Evolutionary conservation across 2,329 filamentous ascomycete species (phyloP), one percentile per base, ranked within the genome.

Genomic region (Stachybotrys echinatus): DNA sequence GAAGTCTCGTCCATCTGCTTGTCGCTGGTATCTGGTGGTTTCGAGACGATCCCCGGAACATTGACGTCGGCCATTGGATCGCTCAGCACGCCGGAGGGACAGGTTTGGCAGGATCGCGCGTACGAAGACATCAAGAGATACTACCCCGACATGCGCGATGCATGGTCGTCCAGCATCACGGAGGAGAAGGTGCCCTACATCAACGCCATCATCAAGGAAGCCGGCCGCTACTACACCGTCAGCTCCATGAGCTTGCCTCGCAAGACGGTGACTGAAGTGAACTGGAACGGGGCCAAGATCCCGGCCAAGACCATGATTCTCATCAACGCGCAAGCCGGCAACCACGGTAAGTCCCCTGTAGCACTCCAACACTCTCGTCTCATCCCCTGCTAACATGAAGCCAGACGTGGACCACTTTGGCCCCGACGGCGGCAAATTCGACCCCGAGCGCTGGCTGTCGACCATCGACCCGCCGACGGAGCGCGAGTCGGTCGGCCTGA

Each of bases 1-100:
- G 76, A 80, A 57, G 75, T 80, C 17, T 73, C 70, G 2, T 78
- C 73, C 0, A 80, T 80, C 39, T 79, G 76, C 52, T 61, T 80
- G 0, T 76, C 73, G 0, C 65, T 80, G 2, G 75, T 80, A 0
- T 76, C 73, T 19, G 76, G 76, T 12, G 76, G 76, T 0, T 80
- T 80, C 45, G 76, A 80, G 55, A 79, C 76, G 0, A 79, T 80
- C 43, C 75, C 76, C 0, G 75, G 75, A 1, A 79, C 75, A 0
- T 53, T 79, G n/a, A 78, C 75, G 0, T 74, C 71, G 5, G 74
- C 71, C 42, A 72, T 80, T 40, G 76, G 75, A 2, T 77, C 74
- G 0, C 61, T 80, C 0, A 71, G 66, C 1, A 79, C 74, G 0
- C 60, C 64, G 0, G 71, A 74, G 54, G 76, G 76, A 0, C 75